A percentile compares a stretch with the other conserved stretches of the same genome.
These are phyloP conservation scores for Polytrichum commune DNA, from an alignment of 225 moss, liverwort and hornwort species.

Conservation along the genomic window DNA sequence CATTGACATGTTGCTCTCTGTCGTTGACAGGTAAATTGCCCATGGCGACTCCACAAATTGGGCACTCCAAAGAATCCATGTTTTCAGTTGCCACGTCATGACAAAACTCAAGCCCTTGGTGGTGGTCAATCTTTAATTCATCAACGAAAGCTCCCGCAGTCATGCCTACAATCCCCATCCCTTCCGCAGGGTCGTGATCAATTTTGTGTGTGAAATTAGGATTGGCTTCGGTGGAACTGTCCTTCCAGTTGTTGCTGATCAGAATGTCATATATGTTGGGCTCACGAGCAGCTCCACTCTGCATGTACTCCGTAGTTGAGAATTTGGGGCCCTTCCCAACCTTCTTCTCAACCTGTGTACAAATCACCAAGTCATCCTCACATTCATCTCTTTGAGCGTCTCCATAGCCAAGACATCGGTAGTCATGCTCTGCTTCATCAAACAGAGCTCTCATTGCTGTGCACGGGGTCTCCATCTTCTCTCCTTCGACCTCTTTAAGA, in stretches of 20 bases:
- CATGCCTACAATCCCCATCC: conserved; percentile 21
- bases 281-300: conserved; percentile 25
- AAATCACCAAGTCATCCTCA: conserved; percentile 34
- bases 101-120: conserved; percentile 21
- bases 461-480: conserved; percentile 22
- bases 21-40: conserved; percentile 29
- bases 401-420: conserved; percentile 14
- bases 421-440: conserved; percentile 55
- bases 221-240: neutral
- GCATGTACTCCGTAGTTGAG: conserved; percentile 2
- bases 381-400: conserved; percentile 5
- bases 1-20: conserved; percentile 59
- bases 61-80: conserved; percentile 40
- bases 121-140: conserved; percentile 45
- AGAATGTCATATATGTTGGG: conserved; percentile 57
- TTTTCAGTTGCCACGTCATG: conserved; percentile 22
- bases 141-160: conserved; percentile 45
- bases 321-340: conserved; percentile 10
- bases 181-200: conserved; percentile 3
- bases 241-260: conserved; percentile 29
- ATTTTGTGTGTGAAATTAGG: too few relatives aligned
- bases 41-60: conserved; percentile 51
- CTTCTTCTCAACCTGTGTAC: conserved; percentile 32
- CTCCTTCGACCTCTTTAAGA: neutral
- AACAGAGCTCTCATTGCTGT: conserved; percentile 43